phyloP scores from a whole-genome alignment of 208 protist genomes.

The Acanthamoeba royreba region DNA sequence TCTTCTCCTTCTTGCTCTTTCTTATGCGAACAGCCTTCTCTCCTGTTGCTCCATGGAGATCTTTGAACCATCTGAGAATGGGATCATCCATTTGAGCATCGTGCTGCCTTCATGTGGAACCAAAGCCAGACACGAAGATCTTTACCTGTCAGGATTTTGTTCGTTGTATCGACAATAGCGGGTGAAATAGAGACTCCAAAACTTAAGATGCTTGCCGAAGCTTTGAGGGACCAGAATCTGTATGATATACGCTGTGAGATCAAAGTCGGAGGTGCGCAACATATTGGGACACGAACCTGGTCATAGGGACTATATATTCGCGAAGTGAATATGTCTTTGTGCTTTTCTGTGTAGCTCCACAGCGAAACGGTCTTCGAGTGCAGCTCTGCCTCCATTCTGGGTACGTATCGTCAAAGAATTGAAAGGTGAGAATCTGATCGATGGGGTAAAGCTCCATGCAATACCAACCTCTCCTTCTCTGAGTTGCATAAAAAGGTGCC shows the following conservation, averaged over 20 bases:
- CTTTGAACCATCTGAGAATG: no score
- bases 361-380: neutral
- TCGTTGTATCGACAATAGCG: slow-evolving; percentile 26
- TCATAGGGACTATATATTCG: neutral
- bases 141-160: neutral
- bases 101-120: no score
- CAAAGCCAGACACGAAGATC: no score
- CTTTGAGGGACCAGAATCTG: neutral
- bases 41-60: no score
- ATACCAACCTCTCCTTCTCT: slow-evolving; percentile 19
- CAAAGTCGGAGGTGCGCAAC: neutral
- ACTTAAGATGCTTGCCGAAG: neutral
- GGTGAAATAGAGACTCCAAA: slow-evolving; percentile 7
- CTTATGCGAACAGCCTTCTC: no score
- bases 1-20: neutral
- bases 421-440: neutral
- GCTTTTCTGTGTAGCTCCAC: neutral
- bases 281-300: neutral
- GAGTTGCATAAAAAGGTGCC: slow-evolving; percentile 71
- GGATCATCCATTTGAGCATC: no score
- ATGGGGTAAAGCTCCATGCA: neutral
- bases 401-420: neutral
- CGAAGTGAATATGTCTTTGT: neutral
- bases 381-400: neutral
- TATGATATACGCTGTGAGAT: neutral